Base-by-base conservation (phyloP, 2,329 filamentous ascomycete genomes). In the Colletotrichum tropicale region DNA sequence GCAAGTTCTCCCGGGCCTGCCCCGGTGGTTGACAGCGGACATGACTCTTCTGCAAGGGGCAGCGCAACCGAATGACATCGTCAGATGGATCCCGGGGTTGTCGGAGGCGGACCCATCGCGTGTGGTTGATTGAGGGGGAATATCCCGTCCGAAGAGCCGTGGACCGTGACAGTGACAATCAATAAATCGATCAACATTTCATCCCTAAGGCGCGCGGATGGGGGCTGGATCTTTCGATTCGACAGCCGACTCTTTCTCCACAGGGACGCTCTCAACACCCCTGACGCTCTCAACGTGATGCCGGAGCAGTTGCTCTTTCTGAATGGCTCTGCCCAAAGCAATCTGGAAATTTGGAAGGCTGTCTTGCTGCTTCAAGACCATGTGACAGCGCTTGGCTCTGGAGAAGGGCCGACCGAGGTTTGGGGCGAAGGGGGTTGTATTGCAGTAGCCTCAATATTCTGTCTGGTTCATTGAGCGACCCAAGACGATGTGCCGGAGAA, bases 361-460 rank as follows among this genome's bases (percentile, higher is more conserved):
- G 62, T 66, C 32, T 43, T 65, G 60, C 48, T 60, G 10, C 32
- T 55, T 6, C 30, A 36, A 60, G 48, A 56, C 61, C 74, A 52
- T 68, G 74, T 74, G 74, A 74, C 65, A 36, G 64, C 64, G 70
- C 70, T 69, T 76, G 74, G 58, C 64, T 74, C 74, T 69, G 69
- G 48, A 66, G 64, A 69, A 76, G 70, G 70, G 65, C 70, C 74
- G 70, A 74, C 56, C 36, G 15, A 62, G 36, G 48, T 69, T 26
- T 73, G 15, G 74, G 34, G 58, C 30, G 28, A 28, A 55, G 55
- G 24, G 73, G 73, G 68, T 76, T 52, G 65, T 60, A 69, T 34
- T 74, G 74, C 74, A 76, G 74, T 68, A 74, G 65, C 21, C 60
- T 69, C 58, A 26, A 58, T 36, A 55, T 28, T 52, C 43, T 52